phyloP scores from a whole-genome alignment of 768 basidiomycete genomes.

The Pholiota molesta region DNA sequence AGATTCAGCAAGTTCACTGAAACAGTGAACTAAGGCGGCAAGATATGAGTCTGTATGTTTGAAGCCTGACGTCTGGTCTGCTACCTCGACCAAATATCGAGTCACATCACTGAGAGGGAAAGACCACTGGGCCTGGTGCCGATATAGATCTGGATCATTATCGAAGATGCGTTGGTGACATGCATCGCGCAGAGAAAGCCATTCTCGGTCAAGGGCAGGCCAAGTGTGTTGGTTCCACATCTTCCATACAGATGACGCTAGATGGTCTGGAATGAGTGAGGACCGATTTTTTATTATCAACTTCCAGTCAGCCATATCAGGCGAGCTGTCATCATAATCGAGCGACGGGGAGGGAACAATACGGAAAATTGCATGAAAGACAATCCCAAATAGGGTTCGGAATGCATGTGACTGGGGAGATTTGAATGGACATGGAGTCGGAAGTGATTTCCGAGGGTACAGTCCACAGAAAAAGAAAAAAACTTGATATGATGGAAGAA shows the following conservation, averaged over 20 bases:
- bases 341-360: too few relatives aligned
- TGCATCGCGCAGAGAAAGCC: background rate
- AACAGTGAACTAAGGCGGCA: constrained; percentile 18
- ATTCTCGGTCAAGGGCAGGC: background rate
- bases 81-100: constrained; percentile 3
- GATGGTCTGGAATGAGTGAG: too few relatives aligned
- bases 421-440: constrained; percentile 18
- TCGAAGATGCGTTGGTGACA: background rate
- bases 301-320: too few relatives aligned
- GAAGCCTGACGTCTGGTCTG: background rate
- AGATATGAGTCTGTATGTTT: constrained; percentile 13
- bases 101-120: constrained; percentile 18
- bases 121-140: background rate
- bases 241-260: background rate
- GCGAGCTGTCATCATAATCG: too few relatives aligned
- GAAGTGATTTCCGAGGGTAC: background rate
- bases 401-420: constrained; percentile 19
- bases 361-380: background rate
- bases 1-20: constrained; percentile 14
- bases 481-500: constrained; percentile 12
- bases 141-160: background rate
- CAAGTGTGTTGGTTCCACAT: background rate
- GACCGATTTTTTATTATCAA: background rate
- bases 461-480: background rate
- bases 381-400: background rate